Evolutionary conservation across 345 rosid genomes (phyloP), one percentile per base, ranked within the genome.

Genomic region (Pelargonium nanum): DNA sequence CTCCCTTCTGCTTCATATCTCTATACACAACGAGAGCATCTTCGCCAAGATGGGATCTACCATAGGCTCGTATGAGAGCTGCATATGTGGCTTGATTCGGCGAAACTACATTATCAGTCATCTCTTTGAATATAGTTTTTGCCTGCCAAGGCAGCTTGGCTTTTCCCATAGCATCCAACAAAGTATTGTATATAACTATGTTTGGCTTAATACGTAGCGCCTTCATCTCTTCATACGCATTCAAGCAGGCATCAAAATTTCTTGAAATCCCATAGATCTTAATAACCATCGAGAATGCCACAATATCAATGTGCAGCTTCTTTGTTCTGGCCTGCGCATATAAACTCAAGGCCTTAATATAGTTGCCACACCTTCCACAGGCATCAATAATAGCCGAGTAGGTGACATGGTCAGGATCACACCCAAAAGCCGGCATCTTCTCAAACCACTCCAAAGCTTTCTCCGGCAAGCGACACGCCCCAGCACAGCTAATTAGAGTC

Each of bases 141-240:
- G 81, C 95, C 73, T 83, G 93, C 93, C 95, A 89, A 2, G 98
- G 98, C 81, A 95, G 87, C 86, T 74, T 87, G 25, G 96, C 96
- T 76, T 83, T 84, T 51, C 98, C 96, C 98, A 92, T 89, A 2
- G 88, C 80, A 80, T 89, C 95, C 68, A 92, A 68, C 77, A 92
- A 59, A 64, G 82, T 85, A 76, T 87, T 92, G 70, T 81, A 89
- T 4, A 74, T 67, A 55, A 77, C 75, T 61, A 84, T 40, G 77
- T 87, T 92, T 2, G 95, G 88, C 73, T 83, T 89, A 62, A 65
- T 82, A 60, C 85, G 85, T 48, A 89, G 64, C 22, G 87, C 88
- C 86, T 92, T 92, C 89, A 89, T 82, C 76, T 89, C 98, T 72
- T 92, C 94, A 24, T 79, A 89, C 62, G 89, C 87, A 74, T 85